Evolutionary conservation across 2,329 filamentous ascomycete genomes (phyloP).

Genomic region (Chalaropsis thielavioides): DNA sequence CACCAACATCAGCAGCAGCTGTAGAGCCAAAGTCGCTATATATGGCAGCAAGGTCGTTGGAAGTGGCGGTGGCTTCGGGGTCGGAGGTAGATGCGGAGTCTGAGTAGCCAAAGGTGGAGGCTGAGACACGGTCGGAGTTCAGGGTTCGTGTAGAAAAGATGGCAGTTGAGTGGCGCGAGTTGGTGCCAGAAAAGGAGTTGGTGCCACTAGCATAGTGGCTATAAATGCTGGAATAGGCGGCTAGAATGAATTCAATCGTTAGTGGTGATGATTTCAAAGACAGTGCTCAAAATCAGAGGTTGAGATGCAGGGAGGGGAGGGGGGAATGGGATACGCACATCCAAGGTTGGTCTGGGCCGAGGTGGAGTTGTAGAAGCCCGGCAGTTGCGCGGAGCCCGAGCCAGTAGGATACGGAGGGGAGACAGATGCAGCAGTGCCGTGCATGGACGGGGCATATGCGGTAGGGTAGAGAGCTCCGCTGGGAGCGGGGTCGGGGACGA

Average conservation of each 20-base stretch:
- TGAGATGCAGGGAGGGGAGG: not conserved
- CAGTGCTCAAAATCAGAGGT: not conserved
- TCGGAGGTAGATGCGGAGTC: not conserved
- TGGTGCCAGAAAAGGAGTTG: not conserved
- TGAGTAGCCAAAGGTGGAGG: not conserved
- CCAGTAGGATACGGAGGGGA: conserved; percentile 10
- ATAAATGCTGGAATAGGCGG: not conserved
- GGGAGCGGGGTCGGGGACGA: not conserved
- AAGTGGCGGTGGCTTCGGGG: not conserved
- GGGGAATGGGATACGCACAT: conserved; percentile 5
- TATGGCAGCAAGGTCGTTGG: not conserved
- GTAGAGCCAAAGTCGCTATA: conserved; percentile 13
- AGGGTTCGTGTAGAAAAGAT: conserved; percentile 8
- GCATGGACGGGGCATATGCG: not conserved
- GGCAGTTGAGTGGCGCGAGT: conserved; percentile 3
- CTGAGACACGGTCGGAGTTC: not conserved
- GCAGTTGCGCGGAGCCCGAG: not conserved
- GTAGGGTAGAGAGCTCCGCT: not conserved
- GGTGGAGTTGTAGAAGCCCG: conserved; percentile 4
- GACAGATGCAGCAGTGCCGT: not conserved
- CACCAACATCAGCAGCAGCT: conserved; percentile 19
- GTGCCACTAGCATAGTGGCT: not conserved
- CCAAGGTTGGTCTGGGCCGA: not conserved
- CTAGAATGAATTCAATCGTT: not conserved
- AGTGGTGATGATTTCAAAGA: not conserved